phyloP scores from a whole-genome alignment of 176 grass and related monocot genomes.

The Aegilops sharonensis region DNA sequence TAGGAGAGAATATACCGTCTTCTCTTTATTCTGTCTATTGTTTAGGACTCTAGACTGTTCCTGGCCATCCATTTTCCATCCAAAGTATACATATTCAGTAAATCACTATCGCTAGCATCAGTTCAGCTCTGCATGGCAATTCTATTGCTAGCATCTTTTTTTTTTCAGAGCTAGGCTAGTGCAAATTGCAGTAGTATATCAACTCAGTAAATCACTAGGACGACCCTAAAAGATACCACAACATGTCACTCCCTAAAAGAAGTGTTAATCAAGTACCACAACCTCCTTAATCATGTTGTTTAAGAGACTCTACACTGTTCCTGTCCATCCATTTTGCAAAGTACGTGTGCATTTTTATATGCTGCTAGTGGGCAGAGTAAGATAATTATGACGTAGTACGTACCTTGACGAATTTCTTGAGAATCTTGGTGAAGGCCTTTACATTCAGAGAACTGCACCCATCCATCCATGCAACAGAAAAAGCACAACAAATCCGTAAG shows the following conservation, averaged over 20 bases:
- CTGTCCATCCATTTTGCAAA: constrained; percentile 14
- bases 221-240: too few relatives aligned
- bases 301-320: not conserved
- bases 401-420: constrained; percentile 98
- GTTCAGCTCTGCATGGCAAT: too few relatives aligned
- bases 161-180: not conserved
- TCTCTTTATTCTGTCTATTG: constrained; percentile 13
- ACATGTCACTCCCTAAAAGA: too few relatives aligned
- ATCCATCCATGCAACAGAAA: constrained; percentile 29
- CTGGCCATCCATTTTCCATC: constrained; percentile 23
- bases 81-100: constrained; percentile 1
- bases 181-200: not conserved
- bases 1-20: not conserved
- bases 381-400: not conserved
- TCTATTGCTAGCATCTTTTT: too few relatives aligned
- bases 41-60: not conserved
- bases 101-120: too few relatives aligned
- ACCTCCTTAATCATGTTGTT: not conserved
- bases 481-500: not conserved
- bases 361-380: not conserved
- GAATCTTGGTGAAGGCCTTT: constrained; percentile 90
- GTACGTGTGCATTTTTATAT: not conserved
- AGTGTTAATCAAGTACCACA: not conserved
- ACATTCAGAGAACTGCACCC: constrained; percentile 76
- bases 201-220: not conserved